Evolutionary conservation across 2,329 filamentous ascomycete species (phyloP).

Genomic region (Paraphoma chrysanthemicola): DNA sequence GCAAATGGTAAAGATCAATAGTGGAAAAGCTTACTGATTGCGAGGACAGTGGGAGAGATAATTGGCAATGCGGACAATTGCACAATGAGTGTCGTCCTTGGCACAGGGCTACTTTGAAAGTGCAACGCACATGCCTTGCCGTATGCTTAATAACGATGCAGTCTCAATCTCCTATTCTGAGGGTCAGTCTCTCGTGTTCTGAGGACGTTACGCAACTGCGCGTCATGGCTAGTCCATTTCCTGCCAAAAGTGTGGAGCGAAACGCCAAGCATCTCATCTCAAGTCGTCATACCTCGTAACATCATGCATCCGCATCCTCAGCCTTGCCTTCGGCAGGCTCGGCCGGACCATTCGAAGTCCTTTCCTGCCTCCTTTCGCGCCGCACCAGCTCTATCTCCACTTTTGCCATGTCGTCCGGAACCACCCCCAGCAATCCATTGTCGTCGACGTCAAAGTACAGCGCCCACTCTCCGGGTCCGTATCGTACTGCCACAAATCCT

Average conservation of each 20-base stretch:
- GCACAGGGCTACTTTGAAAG: too few relatives aligned
- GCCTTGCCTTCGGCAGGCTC: background rate
- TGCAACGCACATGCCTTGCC: background rate
- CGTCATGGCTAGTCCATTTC: background rate
- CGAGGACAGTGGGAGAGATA: too few relatives aligned
- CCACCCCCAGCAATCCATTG: constrained; percentile 21
- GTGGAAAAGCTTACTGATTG: too few relatives aligned
- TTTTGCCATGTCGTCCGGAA: constrained; percentile 11
- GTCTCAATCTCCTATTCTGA: too few relatives aligned
- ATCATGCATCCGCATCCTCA: background rate
- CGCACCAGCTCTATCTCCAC: constrained; percentile 22
- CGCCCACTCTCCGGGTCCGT: constrained; percentile 30
- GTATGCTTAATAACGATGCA: background rate
- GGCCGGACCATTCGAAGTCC: background rate
- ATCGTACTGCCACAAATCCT: constrained; percentile 35
- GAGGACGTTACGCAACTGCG: background rate
- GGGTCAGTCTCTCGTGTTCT: background rate
- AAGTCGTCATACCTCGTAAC: background rate
- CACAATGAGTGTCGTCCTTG: too few relatives aligned
- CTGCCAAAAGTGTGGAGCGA: background rate
- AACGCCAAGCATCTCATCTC: background rate
- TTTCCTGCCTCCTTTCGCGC: constrained; percentile 17
- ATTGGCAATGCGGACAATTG: too few relatives aligned
- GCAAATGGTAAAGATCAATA: background rate
- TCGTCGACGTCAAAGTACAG: constrained; percentile 55